phyloP scores from a whole-genome alignment of 345 rosid genomes.

The Firmiana major region DNA sequence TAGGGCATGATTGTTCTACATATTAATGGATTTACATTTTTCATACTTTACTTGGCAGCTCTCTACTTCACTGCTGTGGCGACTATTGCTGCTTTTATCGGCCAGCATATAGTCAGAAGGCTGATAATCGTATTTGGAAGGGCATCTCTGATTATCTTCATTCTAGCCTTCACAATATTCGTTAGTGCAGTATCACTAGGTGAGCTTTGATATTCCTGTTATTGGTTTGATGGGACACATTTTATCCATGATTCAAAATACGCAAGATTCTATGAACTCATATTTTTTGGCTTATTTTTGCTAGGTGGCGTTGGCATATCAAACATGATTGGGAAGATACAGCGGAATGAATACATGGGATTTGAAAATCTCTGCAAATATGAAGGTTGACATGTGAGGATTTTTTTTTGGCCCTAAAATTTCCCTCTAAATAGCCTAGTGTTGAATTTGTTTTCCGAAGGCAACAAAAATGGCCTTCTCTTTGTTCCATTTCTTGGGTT shows the following conservation, averaged over 20 bases:
- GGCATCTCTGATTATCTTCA: constrained; percentile 67
- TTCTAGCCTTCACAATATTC: constrained; percentile 54
- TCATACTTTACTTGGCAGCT: constrained; percentile 31
- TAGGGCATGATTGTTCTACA: not conserved
- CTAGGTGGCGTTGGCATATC: constrained; percentile 59
- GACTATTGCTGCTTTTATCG: constrained; percentile 50
- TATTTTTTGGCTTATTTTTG: not conserved
- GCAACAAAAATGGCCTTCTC: not conserved
- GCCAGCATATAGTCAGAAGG: constrained; percentile 57
- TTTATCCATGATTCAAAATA: not conserved
- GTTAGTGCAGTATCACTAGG: constrained; percentile 62
- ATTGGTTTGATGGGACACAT: not conserved
- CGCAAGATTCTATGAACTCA: too few species aligned
- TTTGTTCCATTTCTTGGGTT: constrained; percentile 6
- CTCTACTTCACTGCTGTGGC: constrained; percentile 53
- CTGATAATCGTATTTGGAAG: constrained; percentile 47
- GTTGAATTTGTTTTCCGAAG: not conserved
- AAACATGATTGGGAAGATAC: constrained; percentile 48
- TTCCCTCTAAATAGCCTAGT: not conserved
- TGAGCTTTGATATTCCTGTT: constrained; percentile 15
- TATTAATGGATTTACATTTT: not conserved
- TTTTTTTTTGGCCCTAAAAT: not conserved
- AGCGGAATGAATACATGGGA: constrained; percentile 58
- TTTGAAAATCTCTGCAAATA: constrained; percentile 62
- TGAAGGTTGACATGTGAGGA: constrained; percentile 13